Base-by-base conservation (phyloP, 1,284 basidiomycete genomes). In the Moesziomyces sp. region DNA sequence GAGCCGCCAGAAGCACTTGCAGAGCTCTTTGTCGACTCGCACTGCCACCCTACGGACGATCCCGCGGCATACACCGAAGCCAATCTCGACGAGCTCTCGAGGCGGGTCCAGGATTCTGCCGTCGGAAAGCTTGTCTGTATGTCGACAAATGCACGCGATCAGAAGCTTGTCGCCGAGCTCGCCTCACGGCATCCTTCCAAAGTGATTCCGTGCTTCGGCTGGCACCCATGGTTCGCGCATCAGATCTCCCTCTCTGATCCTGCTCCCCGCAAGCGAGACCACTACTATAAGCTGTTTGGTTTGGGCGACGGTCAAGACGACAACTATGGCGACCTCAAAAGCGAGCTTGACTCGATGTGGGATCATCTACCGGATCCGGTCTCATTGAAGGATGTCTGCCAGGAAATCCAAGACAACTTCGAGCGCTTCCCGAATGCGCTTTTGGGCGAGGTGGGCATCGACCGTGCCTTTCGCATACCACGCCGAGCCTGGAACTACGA, bases 11-110 rank as follows among this genome's bases (percentile, higher is more conserved):
- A 38, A 10, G 46, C 30, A 5, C 47, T 74, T 19, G 63, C 58
- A 14, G 49, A 23, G n/a, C 52, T 70, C 14, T 55, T 75, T 10
- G 64, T 71, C 6, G 75, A 74, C 49, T 69, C 78, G 14, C 81
- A 83, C 49, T 79, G 77, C 56, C 81, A 83, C 46, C 77, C 81
- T 3, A 79, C 80, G 14, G 80, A 83, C 33, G 78, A 78, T 54
- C 76, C 78, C 18, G 10, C 52, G 30, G 64, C 69, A 30, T 67
- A 58, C 40, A 52, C 51, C 21, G 51, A 57, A 30, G 46, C 47
- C 7, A 49, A 51, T 26, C 28, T 57, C 18, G 68, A 76, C 30
- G 59, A 55, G 18, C 71, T 80, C 19, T 53, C 57, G 2, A 19
- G 44, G 9, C 55, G 60, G 38, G 52, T 79, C 19, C 33, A 14